Evolutionary conservation across 768 basidiomycete species (phyloP).

Genomic region (Mycena kentingensis): DNA sequence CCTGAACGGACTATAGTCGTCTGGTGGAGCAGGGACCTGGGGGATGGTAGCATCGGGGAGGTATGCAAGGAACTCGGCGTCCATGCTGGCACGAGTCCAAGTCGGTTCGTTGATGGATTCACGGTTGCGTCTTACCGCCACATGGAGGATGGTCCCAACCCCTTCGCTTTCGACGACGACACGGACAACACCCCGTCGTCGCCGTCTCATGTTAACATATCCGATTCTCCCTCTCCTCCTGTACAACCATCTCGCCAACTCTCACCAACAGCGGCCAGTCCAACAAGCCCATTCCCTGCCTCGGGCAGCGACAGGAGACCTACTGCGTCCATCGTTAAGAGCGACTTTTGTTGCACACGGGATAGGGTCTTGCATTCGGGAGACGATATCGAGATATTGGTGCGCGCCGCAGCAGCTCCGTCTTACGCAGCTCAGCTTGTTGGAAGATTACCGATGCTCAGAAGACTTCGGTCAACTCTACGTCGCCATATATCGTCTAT

Average conservation of each 20-base stretch:
- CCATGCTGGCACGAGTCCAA: constrained; percentile 44
- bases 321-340: constrained; percentile 59
- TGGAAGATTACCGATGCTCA: constrained; percentile 88
- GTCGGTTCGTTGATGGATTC: no score
- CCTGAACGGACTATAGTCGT: neutral
- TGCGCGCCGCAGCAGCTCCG: constrained; percentile 36
- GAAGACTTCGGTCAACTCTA: constrained; percentile 90
- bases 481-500: constrained; percentile 91
- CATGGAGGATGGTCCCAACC: no score
- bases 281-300: constrained; percentile 55
- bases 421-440: neutral
- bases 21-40: neutral
- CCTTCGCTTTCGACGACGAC: no score
- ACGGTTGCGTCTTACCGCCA: no score
- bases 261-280: constrained; percentile 46
- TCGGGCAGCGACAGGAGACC: constrained; percentile 57
- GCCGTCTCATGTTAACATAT: constrained; percentile 53
- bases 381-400: constrained; percentile 79
- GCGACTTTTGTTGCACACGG: constrained; percentile 74
- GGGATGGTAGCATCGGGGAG: neutral
- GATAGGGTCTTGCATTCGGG: constrained; percentile 81
- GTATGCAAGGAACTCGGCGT: neutral
- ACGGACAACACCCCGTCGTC: constrained; percentile 47
- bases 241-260: constrained; percentile 44
- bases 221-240: constrained; percentile 62